phyloP scores from a whole-genome alignment of 257 asterid species.

The Salvia miltiorrhiza region DNA sequence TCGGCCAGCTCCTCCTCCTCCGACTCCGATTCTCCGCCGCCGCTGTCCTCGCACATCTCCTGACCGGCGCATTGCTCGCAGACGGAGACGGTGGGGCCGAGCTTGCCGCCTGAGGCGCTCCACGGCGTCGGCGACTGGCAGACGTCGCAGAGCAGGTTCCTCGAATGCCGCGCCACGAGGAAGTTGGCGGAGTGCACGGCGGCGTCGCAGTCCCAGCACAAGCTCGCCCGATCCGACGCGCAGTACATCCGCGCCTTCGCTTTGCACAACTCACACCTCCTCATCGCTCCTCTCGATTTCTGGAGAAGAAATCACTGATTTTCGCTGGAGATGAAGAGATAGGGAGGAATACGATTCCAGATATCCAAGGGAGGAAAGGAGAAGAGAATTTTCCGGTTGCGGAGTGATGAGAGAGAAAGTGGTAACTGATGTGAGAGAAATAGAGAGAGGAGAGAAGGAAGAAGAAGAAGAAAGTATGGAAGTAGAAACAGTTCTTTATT shows the following conservation, averaged over 20 bases:
- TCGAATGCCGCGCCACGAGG: constrained; percentile 70
- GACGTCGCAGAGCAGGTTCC: constrained; percentile 61
- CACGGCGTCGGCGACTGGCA: constrained; percentile 69
- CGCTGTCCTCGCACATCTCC: constrained; percentile 2
- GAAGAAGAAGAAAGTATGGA: not conserved
- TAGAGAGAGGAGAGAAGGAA: not conserved
- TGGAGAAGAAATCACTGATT: not conserved
- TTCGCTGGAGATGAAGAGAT: not conserved
- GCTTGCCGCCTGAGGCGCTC: constrained; percentile 59
- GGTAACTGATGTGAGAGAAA: constrained; percentile 13
- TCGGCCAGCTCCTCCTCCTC: constrained; percentile 25
- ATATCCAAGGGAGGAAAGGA: not conserved
- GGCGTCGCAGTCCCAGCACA: constrained; percentile 85
- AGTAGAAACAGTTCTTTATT: not conserved
- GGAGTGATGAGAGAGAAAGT: constrained; percentile 8
- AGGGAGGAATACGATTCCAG: not conserved
- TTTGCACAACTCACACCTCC: constrained; percentile 61
- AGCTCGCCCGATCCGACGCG: constrained; percentile 66
- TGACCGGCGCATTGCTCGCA: constrained; percentile 40
- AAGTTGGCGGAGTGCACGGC: constrained; percentile 80
- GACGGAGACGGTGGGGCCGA: constrained; percentile 47
- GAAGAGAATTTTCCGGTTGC: not conserved
- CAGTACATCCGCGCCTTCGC: constrained; percentile 57
- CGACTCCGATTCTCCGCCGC: constrained; percentile 22
- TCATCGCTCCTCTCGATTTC: constrained; percentile 30